Evolutionary conservation across 345 rosid genomes (phyloP).

Genomic region (Murraya koenigii): DNA sequence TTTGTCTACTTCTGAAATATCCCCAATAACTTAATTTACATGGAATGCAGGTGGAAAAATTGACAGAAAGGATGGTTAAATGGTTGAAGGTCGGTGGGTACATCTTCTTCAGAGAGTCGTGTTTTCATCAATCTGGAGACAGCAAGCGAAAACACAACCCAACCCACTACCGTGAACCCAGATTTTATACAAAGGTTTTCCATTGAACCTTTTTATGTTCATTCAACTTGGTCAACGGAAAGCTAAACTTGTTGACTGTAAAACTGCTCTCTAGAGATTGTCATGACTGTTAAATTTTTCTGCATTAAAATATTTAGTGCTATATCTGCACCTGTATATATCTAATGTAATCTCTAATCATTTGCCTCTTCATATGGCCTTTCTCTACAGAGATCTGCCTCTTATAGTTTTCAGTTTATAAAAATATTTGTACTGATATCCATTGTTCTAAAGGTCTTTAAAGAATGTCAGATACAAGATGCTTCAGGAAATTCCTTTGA

Average conservation of each 20-base stretch:
- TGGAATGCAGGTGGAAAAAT: constrained; percentile 58
- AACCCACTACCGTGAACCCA: constrained; percentile 96
- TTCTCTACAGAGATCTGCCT: background rate
- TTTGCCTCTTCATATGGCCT: background rate
- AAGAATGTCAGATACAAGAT: constrained; percentile 61
- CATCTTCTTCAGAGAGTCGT: constrained; percentile 94
- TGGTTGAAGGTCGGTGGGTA: constrained; percentile 92
- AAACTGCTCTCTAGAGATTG: background rate
- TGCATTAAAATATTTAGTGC: background rate
- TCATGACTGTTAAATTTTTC: background rate
- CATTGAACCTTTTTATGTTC: constrained; percentile 3
- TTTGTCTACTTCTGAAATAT: background rate
- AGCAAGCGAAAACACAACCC: constrained; percentile 76
- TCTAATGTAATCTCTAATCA: background rate
- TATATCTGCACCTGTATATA: background rate
- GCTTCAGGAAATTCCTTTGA: constrained; percentile 64
- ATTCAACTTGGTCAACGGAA: background rate
- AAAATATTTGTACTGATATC: background rate
- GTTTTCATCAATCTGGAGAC: constrained; percentile 97
- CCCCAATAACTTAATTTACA: background rate
- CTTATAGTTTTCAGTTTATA: background rate
- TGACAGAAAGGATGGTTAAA: constrained; percentile 71
- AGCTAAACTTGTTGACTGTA: background rate
- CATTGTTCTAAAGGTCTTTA: constrained; percentile 59
- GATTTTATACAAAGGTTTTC: constrained; percentile 83